phyloP scores from a whole-genome alignment of 768 basidiomycete genomes.

The Multifurca ochricompacta region DNA sequence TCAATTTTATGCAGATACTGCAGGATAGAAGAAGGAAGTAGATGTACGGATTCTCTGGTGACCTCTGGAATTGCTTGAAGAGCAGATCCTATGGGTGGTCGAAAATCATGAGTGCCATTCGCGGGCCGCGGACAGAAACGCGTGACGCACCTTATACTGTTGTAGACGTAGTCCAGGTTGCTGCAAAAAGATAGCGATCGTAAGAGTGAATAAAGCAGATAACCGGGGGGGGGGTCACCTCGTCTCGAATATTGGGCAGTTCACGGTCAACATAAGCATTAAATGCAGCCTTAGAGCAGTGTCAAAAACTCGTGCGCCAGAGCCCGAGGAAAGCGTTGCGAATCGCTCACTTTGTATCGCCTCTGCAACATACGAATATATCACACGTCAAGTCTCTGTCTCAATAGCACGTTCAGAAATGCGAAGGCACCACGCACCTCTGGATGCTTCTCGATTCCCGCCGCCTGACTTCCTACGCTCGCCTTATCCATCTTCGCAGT shows the following conservation, averaged over 20 bases:
- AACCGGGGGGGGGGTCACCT: conserved; percentile 39
- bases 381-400: conserved; percentile 42
- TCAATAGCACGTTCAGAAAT: background rate
- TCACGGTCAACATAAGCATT: conserved; percentile 87
- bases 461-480: conserved; percentile 80
- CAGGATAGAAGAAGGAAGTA: background rate
- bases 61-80: conserved; percentile 94
- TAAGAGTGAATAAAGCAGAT: background rate
- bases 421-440: conserved; percentile 64
- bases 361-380: conserved; percentile 45
- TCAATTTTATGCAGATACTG: background rate
- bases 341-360: conserved; percentile 66
- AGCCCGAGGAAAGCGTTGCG: conserved; percentile 45
- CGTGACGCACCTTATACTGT: conserved; percentile 66
- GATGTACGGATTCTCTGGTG: conserved; percentile 87
- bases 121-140: conserved; percentile 5
- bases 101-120: background rate
- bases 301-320: background rate
- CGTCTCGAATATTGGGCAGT: conserved; percentile 65
- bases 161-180: conserved; percentile 86
- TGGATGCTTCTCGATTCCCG: conserved; percentile 82
- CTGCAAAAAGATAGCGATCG: conserved; percentile 30
- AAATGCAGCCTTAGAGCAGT: conserved; percentile 56
- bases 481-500: conserved; percentile 93
- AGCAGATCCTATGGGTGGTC: conserved; percentile 54